Base-by-base conservation (phyloP, 1,139 yeast genomes). In the Suhomyces anneliseae region DNA sequence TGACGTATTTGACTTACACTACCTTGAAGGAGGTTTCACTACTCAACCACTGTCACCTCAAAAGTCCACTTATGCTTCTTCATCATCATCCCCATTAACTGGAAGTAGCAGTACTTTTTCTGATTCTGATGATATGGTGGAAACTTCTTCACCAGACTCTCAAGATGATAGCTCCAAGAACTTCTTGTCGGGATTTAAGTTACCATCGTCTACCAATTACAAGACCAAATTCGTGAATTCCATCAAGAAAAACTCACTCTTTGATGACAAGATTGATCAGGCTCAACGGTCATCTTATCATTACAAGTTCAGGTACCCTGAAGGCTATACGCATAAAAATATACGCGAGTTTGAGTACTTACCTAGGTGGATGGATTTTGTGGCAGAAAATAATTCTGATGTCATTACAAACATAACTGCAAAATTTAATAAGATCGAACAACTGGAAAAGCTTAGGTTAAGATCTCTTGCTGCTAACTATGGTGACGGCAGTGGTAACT, bases 281-380 rank as follows among this genome's bases (percentile, higher is more conserved):
- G 26, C 15, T 11, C 33, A 33, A 10, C 27, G 19, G 9, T n/a
- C 34, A 31, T 38, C 43, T n/a, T 46, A 46, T 14, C 42, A 46
- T 19, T 53, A 57, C 27, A 36, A 47, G 2, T 48, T 42, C 35
- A 42, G 39, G 24, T 44, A 38, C 45, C 49, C 49, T 4, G 27
- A 35, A 7, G 44, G 64, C 31, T 75, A 76, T 44, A 53, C 64
- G 39, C 71, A 75, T 54, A 51, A 65, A 3, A 57, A 33, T 56
- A 56, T 39, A 39, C 44, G 11, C 54, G 59, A 29, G 57, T 44
- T 56, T 34, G 46, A 48, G 24, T 27, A 57, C 19, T 55, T 79
- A 14, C 87, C 87, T 2, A 49, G 47, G 3, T 82, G 87, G 87
- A 58, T 82, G 38, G 56, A 60, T 36, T 68, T 66, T 10, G 66